Conservation (phyloP, 208 protist genomes). For the Willaertia magna region DNA sequence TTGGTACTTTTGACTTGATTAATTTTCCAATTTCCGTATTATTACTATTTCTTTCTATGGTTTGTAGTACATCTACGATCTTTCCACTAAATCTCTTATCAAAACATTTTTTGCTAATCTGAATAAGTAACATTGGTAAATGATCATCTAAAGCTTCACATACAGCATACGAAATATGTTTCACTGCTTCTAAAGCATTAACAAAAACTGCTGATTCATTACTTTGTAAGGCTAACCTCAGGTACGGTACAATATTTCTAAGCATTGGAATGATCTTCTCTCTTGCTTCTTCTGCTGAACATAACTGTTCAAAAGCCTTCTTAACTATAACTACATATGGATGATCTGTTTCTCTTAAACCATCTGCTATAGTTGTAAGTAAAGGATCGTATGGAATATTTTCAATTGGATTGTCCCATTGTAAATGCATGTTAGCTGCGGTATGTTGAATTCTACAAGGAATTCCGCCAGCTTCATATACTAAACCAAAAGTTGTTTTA, state of each 20-base stretch:
- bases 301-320: background rate
- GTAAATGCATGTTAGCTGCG: background rate
- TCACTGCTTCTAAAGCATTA: background rate
- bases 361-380: background rate
- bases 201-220: background rate
- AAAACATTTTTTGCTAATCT: background rate
- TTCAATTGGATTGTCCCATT: background rate
- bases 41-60: background rate
- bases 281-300: background rate
- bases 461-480: background rate
- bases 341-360: background rate
- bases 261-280: background rate
- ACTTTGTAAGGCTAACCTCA: background rate
- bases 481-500: background rate
- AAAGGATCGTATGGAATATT: background rate
- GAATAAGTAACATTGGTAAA: background rate
- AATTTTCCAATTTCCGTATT: background rate
- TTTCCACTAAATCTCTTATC: background rate
- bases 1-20: background rate
- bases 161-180: background rate
- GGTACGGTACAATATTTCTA: background rate
- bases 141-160: background rate
- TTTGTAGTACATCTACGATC: background rate
- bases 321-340: background rate
- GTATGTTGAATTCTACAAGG: background rate